These are phyloP conservation scores for Chloropicon primus DNA, from an alignment of 139 green algal species.

Conservation along the genomic window DNA sequence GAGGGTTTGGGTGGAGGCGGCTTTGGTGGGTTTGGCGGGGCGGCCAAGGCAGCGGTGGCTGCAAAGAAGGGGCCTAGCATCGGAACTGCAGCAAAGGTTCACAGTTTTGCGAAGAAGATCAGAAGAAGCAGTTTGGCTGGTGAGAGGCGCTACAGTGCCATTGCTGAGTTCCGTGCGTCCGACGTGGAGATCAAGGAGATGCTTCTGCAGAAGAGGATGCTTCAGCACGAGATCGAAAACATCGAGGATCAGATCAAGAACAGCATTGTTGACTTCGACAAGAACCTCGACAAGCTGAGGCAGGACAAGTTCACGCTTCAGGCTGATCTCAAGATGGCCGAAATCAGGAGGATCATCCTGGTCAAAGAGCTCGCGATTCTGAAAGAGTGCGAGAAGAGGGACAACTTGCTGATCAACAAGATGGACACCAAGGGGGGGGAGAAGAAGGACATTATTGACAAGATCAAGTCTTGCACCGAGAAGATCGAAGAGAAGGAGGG, in stretches of 20 bases:
- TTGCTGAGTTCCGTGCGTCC: neutral
- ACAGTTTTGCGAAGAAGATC: neutral
- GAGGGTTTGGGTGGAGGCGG: neutral
- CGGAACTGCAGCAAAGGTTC: neutral
- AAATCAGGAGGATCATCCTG: slow-evolving; percentile 43
- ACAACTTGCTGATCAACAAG: slow-evolving; percentile 40
- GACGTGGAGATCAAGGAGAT: slow-evolving; percentile 21
- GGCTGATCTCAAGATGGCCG: slow-evolving; percentile 37
- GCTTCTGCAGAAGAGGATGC: slow-evolving; percentile 1
- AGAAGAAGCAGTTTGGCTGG: neutral
- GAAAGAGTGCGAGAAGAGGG: slow-evolving; percentile 51
- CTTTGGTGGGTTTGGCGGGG: neutral
- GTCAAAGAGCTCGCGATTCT: slow-evolving; percentile 23
- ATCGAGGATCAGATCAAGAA: slow-evolving; percentile 12
- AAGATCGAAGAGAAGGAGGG: slow-evolving; percentile 34
- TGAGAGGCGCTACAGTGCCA: neutral
- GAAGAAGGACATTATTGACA: slow-evolving; percentile 33
- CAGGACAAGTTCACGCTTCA: slow-evolving; percentile 40
- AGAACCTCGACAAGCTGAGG: slow-evolving; percentile 26
- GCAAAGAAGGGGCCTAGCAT: neutral
- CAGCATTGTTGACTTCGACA: slow-evolving; percentile 40
- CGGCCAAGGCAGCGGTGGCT: neutral
- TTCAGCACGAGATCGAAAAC: slow-evolving; percentile 1
- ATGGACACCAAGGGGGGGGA: slow-evolving; percentile 42
- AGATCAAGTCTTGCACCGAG: slow-evolving; percentile 26